phyloP scores from a whole-genome alignment of 306 rosid genomes.

The Cucurbita maxima region DNA sequence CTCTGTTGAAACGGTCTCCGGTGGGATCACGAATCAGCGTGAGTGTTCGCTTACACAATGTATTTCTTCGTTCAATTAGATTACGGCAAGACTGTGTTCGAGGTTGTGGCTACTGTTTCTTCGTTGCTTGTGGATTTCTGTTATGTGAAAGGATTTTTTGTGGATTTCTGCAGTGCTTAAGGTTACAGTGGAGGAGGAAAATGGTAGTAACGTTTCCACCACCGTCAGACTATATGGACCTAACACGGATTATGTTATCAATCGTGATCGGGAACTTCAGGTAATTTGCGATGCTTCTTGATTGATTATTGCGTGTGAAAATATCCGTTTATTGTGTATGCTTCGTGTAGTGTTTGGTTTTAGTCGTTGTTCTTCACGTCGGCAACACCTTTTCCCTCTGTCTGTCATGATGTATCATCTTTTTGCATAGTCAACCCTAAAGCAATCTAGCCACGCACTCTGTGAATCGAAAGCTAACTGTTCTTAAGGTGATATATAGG shows the following conservation, averaged over 20 bases:
- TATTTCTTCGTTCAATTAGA: background rate
- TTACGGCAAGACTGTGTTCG: background rate
- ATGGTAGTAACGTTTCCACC: slow-evolving; percentile 23
- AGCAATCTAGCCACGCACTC: background rate
- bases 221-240: slow-evolving; percentile 80
- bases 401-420: background rate
- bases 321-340: background rate
- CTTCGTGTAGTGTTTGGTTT: background rate
- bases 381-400: too few species aligned
- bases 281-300: slow-evolving; percentile 20
- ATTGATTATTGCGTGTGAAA: background rate
- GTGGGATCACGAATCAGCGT: slow-evolving; percentile 92
- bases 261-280: slow-evolving; percentile 80
- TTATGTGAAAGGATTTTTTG: background rate
- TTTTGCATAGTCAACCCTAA: background rate
- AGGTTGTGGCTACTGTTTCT: background rate
- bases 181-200: slow-evolving; percentile 47
- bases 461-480: background rate
- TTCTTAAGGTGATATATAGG: background rate
- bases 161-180: slow-evolving; percentile 44
- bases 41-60: slow-evolving; percentile 16
- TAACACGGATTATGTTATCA: slow-evolving; percentile 70
- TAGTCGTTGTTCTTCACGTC: background rate
- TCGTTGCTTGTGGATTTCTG: background rate
- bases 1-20: slow-evolving; percentile 58